Conservation (phyloP, 495 filamentous ascomycete genomes). For the Tetracladium setigerum region DNA sequence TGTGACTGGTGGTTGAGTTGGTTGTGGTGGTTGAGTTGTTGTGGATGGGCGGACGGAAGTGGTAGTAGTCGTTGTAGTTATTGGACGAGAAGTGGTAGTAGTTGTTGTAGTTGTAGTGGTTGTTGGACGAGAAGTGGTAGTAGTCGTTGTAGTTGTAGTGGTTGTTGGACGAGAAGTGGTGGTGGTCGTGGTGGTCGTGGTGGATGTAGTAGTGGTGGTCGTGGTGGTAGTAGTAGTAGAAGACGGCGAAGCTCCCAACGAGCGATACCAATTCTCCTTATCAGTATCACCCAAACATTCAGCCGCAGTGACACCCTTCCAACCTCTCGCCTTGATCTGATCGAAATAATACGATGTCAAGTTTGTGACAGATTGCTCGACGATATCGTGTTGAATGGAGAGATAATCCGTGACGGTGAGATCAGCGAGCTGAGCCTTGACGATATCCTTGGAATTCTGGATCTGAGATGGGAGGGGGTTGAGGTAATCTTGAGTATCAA, state of each 20-base stretch:
- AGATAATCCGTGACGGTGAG: constrained; percentile 35
- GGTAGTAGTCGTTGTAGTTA: not conserved
- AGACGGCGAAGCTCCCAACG: not conserved
- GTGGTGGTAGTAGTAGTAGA: not conserved
- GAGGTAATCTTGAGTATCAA: constrained; percentile 75
- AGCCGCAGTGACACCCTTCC: constrained; percentile 33
- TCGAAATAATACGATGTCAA: constrained; percentile 58
- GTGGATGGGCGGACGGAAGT: not conserved
- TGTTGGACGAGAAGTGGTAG: not conserved
- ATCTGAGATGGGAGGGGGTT: constrained; percentile 52
- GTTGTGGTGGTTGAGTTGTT: not conserved
- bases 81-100: not conserved
- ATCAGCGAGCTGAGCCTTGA: constrained; percentile 41
- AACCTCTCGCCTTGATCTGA: constrained; percentile 41
- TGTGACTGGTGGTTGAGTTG: not conserved
- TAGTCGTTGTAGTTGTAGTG: not conserved
- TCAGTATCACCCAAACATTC: constrained; percentile 30
- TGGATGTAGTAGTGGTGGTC: not conserved
- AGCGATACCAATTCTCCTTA: constrained; percentile 36
- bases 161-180: not conserved
- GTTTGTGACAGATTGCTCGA: constrained; percentile 59
- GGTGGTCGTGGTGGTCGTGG: not conserved
- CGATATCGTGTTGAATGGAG: constrained; percentile 53
- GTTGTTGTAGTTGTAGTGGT: not conserved
- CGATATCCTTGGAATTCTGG: constrained; percentile 64